Percentiles rank a stretch among this genome's conserved stretches.
Conservation (phyloP, 805 yeast species). For the Nakazawaea ambrosiae region DNA sequence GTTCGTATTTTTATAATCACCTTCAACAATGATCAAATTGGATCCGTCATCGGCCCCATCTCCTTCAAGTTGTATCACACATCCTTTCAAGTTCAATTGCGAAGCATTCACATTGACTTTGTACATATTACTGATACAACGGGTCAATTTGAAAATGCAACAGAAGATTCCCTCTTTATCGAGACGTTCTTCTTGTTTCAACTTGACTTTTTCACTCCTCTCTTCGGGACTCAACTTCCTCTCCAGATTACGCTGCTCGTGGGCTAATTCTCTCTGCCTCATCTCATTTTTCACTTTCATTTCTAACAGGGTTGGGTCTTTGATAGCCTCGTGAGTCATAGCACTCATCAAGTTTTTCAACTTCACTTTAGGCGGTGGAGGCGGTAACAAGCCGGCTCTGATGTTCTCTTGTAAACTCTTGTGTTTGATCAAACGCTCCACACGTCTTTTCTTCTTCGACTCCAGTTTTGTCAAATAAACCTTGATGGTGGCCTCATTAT, state of each 20-base stretch:
- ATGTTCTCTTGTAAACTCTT: conserved; percentile 74
- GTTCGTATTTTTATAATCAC: conserved; percentile 55
- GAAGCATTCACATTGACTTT: conserved; percentile 78
- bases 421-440: conserved; percentile 53
- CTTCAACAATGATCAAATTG: conserved; percentile 76
- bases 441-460: conserved; percentile 62
- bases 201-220: conserved; percentile 38
- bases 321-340: conserved; percentile 74
- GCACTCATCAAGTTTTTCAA: conserved; percentile 82
- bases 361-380: conserved; percentile 87
- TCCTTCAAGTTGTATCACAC: conserved; percentile 37
- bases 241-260: conserved; percentile 51
- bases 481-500: conserved; percentile 18
- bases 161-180: conserved; percentile 41
- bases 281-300: conserved; percentile 62
- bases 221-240: conserved; percentile 59
- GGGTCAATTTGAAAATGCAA: conserved; percentile 51
- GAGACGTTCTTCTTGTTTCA: conserved; percentile 42
- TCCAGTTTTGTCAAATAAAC: conserved; percentile 72
- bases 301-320: conserved; percentile 87
- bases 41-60: no score
- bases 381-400: conserved; percentile 73
- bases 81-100: conserved; percentile 62
- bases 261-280: conserved; percentile 49
- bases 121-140: conserved; percentile 49